These are phyloP conservation scores for Ophiognomonia clavigignenti-juglandacearum DNA, from an alignment of 2,329 filamentous ascomycete genomes.

Conservation along the genomic window DNA sequence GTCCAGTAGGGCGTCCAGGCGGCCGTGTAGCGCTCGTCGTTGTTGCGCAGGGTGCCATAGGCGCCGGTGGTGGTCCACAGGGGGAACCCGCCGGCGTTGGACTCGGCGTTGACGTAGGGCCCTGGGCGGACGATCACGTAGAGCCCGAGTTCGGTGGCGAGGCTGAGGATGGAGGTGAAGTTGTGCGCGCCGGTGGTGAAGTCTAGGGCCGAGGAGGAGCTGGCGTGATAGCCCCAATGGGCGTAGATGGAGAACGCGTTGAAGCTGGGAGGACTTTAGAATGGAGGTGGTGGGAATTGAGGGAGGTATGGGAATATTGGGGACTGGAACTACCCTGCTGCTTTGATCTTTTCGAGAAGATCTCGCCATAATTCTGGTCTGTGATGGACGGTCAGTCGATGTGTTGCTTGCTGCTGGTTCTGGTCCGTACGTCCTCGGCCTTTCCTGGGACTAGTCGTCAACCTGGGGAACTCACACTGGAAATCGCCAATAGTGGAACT, in stretches of 20 bases:
- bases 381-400: background rate
- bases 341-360: constrained; percentile 37
- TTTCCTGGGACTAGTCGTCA: too few species aligned
- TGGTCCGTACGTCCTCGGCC: background rate
- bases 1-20: constrained; percentile 51
- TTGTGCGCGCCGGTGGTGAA: constrained; percentile 49
- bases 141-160: constrained; percentile 48
- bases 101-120: constrained; percentile 60
- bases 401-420: background rate
- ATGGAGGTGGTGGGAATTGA: background rate
- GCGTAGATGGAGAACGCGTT: constrained; percentile 39
- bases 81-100: constrained; percentile 57
- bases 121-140: constrained; percentile 54
- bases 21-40: constrained; percentile 46
- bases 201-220: constrained; percentile 31
- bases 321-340: constrained; percentile 27
- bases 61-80: constrained; percentile 58
- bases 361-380: constrained; percentile 35
- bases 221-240: constrained; percentile 37
- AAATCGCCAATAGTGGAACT: constrained; percentile 38
- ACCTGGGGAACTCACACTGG: constrained; percentile 37
- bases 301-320: background rate
- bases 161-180: constrained; percentile 45
- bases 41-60: constrained; percentile 47
- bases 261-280: constrained; percentile 24